A percentile compares a stretch with the other conserved stretches of the same genome.
Conservation (phyloP, 2,329 filamentous ascomycete genomes). For the Fusarium annulatum region DNA sequence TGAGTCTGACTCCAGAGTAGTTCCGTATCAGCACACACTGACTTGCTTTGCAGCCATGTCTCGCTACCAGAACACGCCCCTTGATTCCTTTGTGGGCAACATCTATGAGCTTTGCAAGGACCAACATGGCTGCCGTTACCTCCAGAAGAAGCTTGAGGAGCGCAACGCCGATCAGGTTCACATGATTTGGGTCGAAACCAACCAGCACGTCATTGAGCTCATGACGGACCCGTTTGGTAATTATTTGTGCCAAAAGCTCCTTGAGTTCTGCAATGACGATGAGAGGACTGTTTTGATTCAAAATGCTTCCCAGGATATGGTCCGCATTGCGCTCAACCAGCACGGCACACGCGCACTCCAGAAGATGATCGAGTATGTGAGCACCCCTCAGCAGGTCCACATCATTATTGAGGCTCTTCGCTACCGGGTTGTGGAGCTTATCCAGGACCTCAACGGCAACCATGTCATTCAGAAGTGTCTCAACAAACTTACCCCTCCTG, state of each 20-base stretch:
- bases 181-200: conserved; percentile 94
- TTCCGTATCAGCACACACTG: conserved; percentile 38
- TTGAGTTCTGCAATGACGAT: conserved; percentile 94
- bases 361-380: conserved; percentile 99
- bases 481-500: conserved; percentile 85
- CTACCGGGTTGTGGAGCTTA: conserved; percentile 88
- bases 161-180: conserved; percentile 84
- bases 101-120: conserved; percentile 96
- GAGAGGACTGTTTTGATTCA: conserved; percentile 93
- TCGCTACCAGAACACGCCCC: conserved; percentile 83
- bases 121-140: conserved; percentile 95
- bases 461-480: conserved; percentile 99
- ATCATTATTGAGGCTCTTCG: conserved; percentile 88
- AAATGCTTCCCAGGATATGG: conserved; percentile 88
- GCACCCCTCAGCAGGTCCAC: conserved; percentile 83
- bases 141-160: conserved; percentile 97
- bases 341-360: conserved; percentile 96
- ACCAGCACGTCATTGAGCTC: conserved; percentile 92
- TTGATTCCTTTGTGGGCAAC: conserved; percentile 83
- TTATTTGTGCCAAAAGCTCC: conserved; percentile 97
- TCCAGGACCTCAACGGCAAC: conserved; percentile 97
- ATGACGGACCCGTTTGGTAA: conserved; percentile 99
- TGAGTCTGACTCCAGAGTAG: conserved; percentile 47
- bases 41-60: conserved; percentile 67
- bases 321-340: conserved; percentile 94